A percentile compares a stretch with the other conserved stretches of the same genome.
These are phyloP conservation scores for Tulasnella sp. DNA, from an alignment of 768 basidiomycete genomes.

Conservation along the genomic window DNA sequence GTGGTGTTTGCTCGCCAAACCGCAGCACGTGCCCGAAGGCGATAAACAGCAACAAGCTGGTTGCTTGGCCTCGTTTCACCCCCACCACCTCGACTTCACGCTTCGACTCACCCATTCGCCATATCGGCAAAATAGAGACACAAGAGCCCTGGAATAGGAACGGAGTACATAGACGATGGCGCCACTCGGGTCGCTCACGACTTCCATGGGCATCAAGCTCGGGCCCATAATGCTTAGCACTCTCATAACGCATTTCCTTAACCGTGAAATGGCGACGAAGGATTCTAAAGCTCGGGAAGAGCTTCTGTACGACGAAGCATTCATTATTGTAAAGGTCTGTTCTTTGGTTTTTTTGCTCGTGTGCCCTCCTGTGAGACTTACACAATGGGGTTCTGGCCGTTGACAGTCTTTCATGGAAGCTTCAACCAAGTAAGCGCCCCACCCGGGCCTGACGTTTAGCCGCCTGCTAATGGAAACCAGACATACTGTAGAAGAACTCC, in stretches of 20 bases:
- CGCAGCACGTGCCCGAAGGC: background rate
- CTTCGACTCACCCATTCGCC: background rate
- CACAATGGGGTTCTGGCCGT: background rate
- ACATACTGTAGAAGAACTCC: conserved; percentile 39
- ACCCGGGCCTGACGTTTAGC: conserved; percentile 26
- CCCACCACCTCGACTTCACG: background rate
- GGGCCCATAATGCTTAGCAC: conserved; percentile 31
- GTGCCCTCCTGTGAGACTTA: background rate
- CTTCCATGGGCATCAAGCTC: conserved; percentile 24
- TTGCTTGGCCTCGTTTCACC: background rate
- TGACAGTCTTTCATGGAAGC: conserved; percentile 38
- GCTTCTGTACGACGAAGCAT: conserved; percentile 38
- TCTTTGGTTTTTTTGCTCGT: background rate
- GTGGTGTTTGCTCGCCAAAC: background rate
- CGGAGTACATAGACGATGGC: background rate
- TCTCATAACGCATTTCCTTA: conserved; percentile 38
- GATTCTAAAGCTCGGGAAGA: conserved; percentile 36
- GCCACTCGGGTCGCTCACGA: conserved; percentile 8
- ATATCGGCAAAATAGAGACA: background rate
- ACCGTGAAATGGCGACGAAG: conserved; percentile 31
- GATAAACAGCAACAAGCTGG: background rate
- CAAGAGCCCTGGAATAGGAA: background rate
- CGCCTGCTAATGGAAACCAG: conserved; percentile 32
- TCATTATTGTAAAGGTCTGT: conserved; percentile 26
- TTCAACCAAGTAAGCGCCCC: conserved; percentile 32